Base-by-base conservation (phyloP, 805 yeast genomes). In the Starmerella bombicola region DNA sequence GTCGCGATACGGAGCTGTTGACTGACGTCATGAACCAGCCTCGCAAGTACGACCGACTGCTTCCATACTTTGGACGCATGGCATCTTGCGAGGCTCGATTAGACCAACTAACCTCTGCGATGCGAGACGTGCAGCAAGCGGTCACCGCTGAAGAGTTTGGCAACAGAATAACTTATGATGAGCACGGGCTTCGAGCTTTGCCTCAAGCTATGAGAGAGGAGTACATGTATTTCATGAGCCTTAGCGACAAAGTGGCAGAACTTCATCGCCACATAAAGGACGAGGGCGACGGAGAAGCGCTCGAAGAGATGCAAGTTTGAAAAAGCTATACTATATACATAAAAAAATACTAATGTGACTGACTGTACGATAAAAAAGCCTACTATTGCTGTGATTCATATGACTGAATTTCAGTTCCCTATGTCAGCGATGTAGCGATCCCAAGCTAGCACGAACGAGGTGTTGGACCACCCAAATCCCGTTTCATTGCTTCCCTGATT, bases 381-480 rank as follows among this genome's bases (percentile, higher is more conserved):
- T n/a, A n/a, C n/a, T n/a, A n/a, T n/a, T n/a, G n/a, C n/a, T n/a
- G n/a, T n/a, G n/a, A n/a, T n/a, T n/a, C n/a, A n/a, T n/a, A n/a
- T n/a, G n/a, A n/a, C n/a, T n/a, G n/a, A n/a, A n/a, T n/a, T n/a
- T n/a, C n/a, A n/a, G n/a, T n/a, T n/a, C n/a, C n/a, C n/a, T n/a
- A n/a, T n/a, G n/a, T n/a, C n/a, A n/a, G n/a, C 9, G 4, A 21
- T n/a, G 16, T 40, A 46, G 4, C 30, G 8, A 19, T 47, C 47
- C 33, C 38, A 47, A 1, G 33, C 51, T 1, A 47, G 30, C 3
- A 38, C 50, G 60, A 73, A 85, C 52, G 91, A 76, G 5, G 97
- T 80, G 63, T 88, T 88, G 38, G 88, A 95, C 98, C 98, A 88
- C 1, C 97, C 98, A 60, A 88, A 88, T 1, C 98, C 98, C 62